Evolutionary conservation across 176 grass and related monocot species (phyloP), one percentile per base, ranked within the genome.

Genomic region (Tillandsia fasciculata): DNA sequence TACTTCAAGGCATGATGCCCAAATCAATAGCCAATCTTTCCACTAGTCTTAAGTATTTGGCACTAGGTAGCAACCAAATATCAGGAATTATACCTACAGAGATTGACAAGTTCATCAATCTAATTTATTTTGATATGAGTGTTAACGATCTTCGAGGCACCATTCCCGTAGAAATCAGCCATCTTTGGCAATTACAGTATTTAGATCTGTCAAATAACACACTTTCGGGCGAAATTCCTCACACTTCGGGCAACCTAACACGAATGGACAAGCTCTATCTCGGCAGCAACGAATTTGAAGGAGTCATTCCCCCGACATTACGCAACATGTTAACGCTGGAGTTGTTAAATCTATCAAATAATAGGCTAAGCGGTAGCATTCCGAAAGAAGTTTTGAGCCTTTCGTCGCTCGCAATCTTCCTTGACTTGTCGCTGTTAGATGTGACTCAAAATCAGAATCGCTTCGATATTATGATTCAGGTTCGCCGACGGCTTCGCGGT

Each of bases 1-100:
- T 22, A 23, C 66, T 88, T 10, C 63, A 72, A 17, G 82, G 86
- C 17, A 11, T 8, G 3, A n/a, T 88, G 9, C 78, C 78, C 2
- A 64, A 48, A 67, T 67, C 82, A 3, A 53, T 84, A 12, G 70
- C 54, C 15, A 84, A 81, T 64, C 74, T 88, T n/a, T 77, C 82
- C 0, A 64, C 74, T 13, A 57, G 22, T 72, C 2, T 88, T 14
- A 0, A 76, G 8, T 0, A 10, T 2, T 75, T 88, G 17, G 0
- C 42, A 10, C 27, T 84, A 64, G 49, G 6, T 24, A 0, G 1
- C 0, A 88, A 81, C 18, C 78, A 23, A 48, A 51, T 88, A 33
- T 51, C 59, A 0, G 85, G 73, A n/a, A 67, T 50, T 12, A 65
- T 88, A 13, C 78, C 74, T 0, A 2, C 23, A 48, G 76, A 68